These are phyloP conservation scores for Diaporthe helianthi DNA, from an alignment of 2,329 filamentous ascomycete species.

Conservation along the genomic window DNA sequence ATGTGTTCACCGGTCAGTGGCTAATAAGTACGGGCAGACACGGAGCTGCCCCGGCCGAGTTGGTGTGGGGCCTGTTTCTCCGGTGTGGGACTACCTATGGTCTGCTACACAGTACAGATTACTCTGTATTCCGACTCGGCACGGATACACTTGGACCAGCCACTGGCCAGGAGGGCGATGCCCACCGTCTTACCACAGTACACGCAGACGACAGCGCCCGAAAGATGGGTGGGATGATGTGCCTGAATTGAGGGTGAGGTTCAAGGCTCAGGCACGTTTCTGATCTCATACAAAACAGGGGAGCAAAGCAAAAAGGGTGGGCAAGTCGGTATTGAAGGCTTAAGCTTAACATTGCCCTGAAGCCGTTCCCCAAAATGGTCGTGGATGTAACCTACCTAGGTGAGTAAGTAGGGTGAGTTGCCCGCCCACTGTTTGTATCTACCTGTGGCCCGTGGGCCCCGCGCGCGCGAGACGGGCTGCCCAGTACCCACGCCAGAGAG, in stretches of 20 bases:
- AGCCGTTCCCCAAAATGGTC: slow-evolving; percentile 5
- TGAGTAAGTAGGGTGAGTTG: not conserved
- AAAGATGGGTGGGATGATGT: not conserved
- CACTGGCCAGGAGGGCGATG: not conserved
- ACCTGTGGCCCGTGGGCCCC: not conserved
- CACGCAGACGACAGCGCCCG: not conserved
- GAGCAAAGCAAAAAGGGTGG: slow-evolving; percentile 1
- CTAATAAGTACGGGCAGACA: too few species aligned
- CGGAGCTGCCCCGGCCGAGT: slow-evolving; percentile 23
- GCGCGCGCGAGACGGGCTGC: slow-evolving; percentile 6
- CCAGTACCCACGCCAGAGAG: not conserved
- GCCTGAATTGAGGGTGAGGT: not conserved
- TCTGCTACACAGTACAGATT: too few species aligned
- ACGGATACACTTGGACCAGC: too few species aligned
- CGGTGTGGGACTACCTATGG: not conserved
- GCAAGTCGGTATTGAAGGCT: slow-evolving; percentile 15
- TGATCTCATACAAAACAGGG: slow-evolving; percentile 27
- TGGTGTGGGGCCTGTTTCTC: slow-evolving; percentile 14
- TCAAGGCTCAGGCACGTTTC: slow-evolving; percentile 18
- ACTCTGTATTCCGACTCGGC: too few species aligned
- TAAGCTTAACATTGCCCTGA: slow-evolving; percentile 16
- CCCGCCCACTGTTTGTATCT: not conserved
- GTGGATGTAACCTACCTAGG: slow-evolving; percentile 6
- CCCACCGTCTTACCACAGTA: not conserved
- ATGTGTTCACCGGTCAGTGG: not conserved